phyloP scores from a whole-genome alignment of 1,139 yeast species.

The Candida mesenterica region DNA sequence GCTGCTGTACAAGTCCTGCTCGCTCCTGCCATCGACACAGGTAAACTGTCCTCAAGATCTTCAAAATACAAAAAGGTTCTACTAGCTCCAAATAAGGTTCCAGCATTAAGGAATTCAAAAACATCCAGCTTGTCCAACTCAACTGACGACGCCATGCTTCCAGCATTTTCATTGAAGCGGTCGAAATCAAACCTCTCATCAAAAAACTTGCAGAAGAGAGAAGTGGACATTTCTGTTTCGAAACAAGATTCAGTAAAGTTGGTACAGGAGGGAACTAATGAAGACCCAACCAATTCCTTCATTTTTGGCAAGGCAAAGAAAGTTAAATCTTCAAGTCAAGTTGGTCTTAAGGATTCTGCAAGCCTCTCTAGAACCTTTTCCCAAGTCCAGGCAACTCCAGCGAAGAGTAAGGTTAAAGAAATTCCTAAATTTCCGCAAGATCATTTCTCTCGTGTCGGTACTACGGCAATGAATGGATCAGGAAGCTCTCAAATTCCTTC shows the following conservation, averaged over 20 bases:
- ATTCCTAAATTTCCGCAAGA: too few relatives aligned
- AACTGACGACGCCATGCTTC: slow-evolving; percentile 24
- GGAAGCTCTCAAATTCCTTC: background rate
- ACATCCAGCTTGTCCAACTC: slow-evolving; percentile 10
- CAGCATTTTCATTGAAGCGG: slow-evolving; percentile 35
- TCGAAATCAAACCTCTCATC: slow-evolving; percentile 46
- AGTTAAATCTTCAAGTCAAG: slow-evolving; percentile 15
- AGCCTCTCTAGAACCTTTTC: slow-evolving; percentile 11
- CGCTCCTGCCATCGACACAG: too few relatives aligned
- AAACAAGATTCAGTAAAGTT: slow-evolving; percentile 7
- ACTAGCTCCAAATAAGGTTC: slow-evolving; percentile 17
- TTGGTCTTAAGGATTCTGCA: too few relatives aligned
- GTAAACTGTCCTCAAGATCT: slow-evolving; percentile 4
- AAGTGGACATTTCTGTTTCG: slow-evolving; percentile 42
- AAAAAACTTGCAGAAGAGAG: slow-evolving; percentile 42
- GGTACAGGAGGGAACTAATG: slow-evolving; percentile 1
- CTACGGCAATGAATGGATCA: too few relatives aligned
- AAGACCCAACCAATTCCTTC: slow-evolving; percentile 11
- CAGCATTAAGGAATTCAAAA: slow-evolving; percentile 17
- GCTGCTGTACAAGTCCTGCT: too few relatives aligned
- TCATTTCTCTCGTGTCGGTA: too few relatives aligned
- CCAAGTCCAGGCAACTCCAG: slow-evolving; percentile 28
- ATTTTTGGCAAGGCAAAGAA: slow-evolving; percentile 32
- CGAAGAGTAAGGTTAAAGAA: slow-evolving; percentile 18
- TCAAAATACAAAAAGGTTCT: slow-evolving; percentile 21